phyloP scores from a whole-genome alignment of 257 asterid species.

The Penstemon barbatus region DNA sequence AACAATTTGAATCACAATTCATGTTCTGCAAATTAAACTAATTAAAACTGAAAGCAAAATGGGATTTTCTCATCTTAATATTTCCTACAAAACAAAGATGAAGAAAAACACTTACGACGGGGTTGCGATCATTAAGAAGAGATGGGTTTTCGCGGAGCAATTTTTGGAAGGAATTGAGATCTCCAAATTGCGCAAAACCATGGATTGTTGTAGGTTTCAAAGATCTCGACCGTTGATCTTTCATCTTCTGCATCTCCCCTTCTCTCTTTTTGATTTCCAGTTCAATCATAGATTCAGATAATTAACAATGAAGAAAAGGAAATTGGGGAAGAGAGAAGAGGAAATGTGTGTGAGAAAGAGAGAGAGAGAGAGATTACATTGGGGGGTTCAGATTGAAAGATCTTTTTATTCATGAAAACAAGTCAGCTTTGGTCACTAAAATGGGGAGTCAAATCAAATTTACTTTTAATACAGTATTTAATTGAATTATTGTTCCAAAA shows the following conservation, averaged over 20 bases:
- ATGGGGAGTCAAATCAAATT: no score
- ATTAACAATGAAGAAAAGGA: not conserved
- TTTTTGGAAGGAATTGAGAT: conserved; percentile 65
- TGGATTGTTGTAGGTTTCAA: conserved; percentile 75
- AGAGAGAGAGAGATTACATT: not conserved
- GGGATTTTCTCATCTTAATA: not conserved
- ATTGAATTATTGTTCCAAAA: no score
- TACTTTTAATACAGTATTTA: no score
- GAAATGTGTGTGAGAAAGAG: not conserved
- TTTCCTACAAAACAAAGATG: not conserved
- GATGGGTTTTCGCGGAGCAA: conserved; percentile 70
- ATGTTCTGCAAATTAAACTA: not conserved
- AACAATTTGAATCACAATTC: not conserved
- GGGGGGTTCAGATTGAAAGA: not conserved
- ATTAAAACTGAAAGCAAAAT: not conserved
- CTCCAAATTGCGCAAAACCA: conserved; percentile 92
- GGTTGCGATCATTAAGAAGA: conserved; percentile 89
- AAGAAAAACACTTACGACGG: conserved; percentile 56
- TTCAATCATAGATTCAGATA: conserved; percentile 13
- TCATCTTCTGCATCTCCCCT: conserved; percentile 36
- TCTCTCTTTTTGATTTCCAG: not conserved
- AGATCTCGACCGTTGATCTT: conserved; percentile 49
- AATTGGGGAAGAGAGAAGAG: not conserved
- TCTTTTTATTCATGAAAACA: not conserved
- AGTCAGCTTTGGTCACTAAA: conserved; percentile 18